Evolutionary conservation across 148 eudicot genomes (phyloP).

Genomic region (Talinum fruticosum): DNA sequence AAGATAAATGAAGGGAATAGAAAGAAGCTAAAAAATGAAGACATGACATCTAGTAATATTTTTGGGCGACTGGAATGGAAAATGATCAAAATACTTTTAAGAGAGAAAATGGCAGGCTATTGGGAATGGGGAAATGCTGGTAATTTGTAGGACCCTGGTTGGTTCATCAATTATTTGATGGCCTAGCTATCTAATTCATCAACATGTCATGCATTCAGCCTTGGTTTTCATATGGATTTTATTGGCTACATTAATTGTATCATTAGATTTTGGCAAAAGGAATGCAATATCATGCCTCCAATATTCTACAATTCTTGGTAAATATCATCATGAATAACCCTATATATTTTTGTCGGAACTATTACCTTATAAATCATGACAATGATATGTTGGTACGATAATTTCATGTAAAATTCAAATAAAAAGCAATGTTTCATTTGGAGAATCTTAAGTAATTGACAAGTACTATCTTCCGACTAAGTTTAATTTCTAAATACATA

Average conservation of each 20-base stretch:
- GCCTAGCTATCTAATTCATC: background rate
- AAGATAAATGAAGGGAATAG: too few species aligned
- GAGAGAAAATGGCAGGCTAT: background rate
- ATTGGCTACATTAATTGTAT: background rate
- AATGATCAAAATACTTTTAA: too few species aligned
- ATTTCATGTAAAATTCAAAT: too few species aligned
- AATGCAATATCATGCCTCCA: background rate
- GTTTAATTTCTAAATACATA: too few species aligned
- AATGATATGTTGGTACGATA: too few species aligned
- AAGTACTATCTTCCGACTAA: too few species aligned
- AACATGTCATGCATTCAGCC: background rate
- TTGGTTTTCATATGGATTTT: background rate
- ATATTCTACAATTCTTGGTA: background rate
- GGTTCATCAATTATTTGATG: background rate
- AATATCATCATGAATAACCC: background rate
- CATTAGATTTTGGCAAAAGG: background rate
- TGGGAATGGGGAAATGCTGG: background rate
- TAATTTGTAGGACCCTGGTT: conserved; percentile 9
- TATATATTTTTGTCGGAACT: background rate
- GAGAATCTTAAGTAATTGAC: too few species aligned
- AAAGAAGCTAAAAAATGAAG: too few species aligned
- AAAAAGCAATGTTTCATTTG: too few species aligned
- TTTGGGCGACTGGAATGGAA: too few species aligned
- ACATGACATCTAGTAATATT: too few species aligned
- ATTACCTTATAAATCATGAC: too few species aligned